Evolutionary conservation across 2,329 filamentous ascomycete genomes (phyloP).

Genomic region (Acephala macrosclerotiorum): DNA sequence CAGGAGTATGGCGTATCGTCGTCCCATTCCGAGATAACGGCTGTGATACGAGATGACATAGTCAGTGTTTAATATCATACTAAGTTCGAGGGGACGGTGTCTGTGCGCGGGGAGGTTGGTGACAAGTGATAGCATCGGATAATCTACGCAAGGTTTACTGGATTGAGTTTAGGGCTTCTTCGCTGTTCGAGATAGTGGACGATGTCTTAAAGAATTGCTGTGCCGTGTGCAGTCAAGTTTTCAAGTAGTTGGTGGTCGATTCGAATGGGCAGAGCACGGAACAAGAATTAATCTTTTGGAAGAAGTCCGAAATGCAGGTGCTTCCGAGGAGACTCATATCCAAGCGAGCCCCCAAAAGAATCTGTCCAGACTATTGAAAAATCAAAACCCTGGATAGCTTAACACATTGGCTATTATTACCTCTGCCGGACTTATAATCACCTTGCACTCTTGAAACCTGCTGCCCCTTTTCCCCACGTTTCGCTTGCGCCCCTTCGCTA

Average conservation of each 20-base stretch:
- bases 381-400: too few species aligned
- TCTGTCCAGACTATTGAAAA: too few species aligned
- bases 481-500: constrained; percentile 4
- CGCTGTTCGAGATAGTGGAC: background rate
- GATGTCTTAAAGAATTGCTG: background rate
- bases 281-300: background rate
- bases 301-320: background rate
- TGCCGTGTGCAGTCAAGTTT: background rate
- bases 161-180: too few species aligned
- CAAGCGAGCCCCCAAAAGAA: too few species aligned
- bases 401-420: too few species aligned
- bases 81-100: too few species aligned
- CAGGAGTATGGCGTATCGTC: too few species aligned
- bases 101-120: background rate
- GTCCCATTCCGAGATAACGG: too few species aligned
- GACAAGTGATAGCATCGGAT: background rate
- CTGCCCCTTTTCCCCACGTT: background rate
- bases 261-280: background rate
- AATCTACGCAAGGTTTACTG: background rate
- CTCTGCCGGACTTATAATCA: too few species aligned
- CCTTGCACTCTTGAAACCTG: too few species aligned
- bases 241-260: background rate
- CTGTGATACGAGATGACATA: too few species aligned
- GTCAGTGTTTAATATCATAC: too few species aligned
- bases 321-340: background rate